phyloP scores from a whole-genome alignment of 805 yeast genomes.

The Candida ovalis region DNA sequence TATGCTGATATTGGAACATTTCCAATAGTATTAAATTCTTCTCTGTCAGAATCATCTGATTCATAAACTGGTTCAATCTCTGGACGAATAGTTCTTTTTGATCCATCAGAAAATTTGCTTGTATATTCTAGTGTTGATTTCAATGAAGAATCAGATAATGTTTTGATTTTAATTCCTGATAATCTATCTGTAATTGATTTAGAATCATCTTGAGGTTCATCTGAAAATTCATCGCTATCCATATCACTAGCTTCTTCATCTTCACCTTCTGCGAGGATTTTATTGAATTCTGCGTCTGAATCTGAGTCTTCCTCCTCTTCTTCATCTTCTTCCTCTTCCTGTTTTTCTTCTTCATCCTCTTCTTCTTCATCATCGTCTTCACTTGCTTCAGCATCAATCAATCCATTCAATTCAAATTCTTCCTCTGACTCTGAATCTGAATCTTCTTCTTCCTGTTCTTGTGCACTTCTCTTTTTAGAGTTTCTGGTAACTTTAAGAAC shows the following conservation, averaged over 20 bases:
- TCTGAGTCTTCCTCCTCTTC: conserved; percentile 35
- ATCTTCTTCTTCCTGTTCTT: conserved; percentile 16
- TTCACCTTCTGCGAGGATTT: conserved; percentile 43
- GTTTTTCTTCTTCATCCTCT: conserved; percentile 9
- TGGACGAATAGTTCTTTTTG: conserved; percentile 72
- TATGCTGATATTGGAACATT: conserved; percentile 90
- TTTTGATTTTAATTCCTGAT: conserved; percentile 49
- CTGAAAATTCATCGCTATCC: conserved; percentile 41
- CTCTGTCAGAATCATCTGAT: conserved; percentile 87
- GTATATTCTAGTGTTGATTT: conserved; percentile 32
- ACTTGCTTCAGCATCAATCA: conserved; percentile 40
- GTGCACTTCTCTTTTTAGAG: conserved; percentile 8
- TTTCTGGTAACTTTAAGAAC: not conserved
- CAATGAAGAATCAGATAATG: conserved; percentile 39
- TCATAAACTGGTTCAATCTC: conserved; percentile 95
- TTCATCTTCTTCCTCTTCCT: conserved; percentile 22
- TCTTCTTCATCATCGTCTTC: conserved; percentile 31
- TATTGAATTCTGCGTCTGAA: conserved; percentile 61
- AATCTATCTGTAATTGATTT: conserved; percentile 50
- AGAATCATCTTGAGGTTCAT: conserved; percentile 51
- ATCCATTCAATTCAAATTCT: conserved; percentile 30
- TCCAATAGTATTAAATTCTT: conserved; percentile 81
- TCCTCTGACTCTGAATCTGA: conserved; percentile 19
- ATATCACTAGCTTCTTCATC: conserved; percentile 31
- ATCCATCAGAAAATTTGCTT: conserved; percentile 71